These are phyloP conservation scores for Ogataea paradorogensis DNA, from an alignment of 805 yeast genomes.

Conservation along the genomic window DNA sequence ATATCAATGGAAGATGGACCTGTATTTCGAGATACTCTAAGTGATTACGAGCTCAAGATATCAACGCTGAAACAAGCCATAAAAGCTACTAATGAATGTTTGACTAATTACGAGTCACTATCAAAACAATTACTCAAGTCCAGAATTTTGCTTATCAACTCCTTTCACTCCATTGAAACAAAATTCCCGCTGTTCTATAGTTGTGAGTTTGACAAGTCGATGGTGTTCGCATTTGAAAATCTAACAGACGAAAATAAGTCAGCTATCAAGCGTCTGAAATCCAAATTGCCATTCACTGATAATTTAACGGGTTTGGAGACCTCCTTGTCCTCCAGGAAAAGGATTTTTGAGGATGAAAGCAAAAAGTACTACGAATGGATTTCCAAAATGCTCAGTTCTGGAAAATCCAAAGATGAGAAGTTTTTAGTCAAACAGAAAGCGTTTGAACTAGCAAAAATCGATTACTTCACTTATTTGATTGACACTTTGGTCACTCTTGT, in stretches of 20 bases:
- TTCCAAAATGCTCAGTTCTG: slow-evolving; percentile 33
- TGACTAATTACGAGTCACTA: slow-evolving; percentile 19
- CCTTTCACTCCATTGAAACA: slow-evolving; percentile 10
- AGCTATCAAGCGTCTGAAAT: slow-evolving; percentile 16
- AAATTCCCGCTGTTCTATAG: slow-evolving; percentile 16
- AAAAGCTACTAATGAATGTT: slow-evolving; percentile 16
- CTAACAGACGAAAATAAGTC: slow-evolving; percentile 19
- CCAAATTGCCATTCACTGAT: slow-evolving; percentile 11
- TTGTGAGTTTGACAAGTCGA: slow-evolving; percentile 14
- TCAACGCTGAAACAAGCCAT: slow-evolving; percentile 20
- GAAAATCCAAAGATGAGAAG: slow-evolving; percentile 34
- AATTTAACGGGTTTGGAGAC: slow-evolving; percentile 17
- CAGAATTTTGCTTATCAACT: slow-evolving; percentile 11
- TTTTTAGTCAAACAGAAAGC: slow-evolving; percentile 29
- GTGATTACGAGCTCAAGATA: slow-evolving; percentile 27
- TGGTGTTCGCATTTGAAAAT: slow-evolving; percentile 11
- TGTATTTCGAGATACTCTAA: slow-evolving; percentile 28
- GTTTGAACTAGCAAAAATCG: slow-evolving; percentile 32
- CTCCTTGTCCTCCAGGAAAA: slow-evolving; percentile 20
- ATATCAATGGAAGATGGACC: slow-evolving; percentile 39
- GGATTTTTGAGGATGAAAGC: slow-evolving; percentile 36
- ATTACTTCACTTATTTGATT: slow-evolving; percentile 29
- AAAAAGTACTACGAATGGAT: slow-evolving; percentile 37
- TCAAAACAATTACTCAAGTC: slow-evolving; percentile 20
- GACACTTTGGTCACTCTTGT: slow-evolving; percentile 25